Evolutionary conservation across 106 monocot genomes (phyloP).

Genomic region (Dioscorea dumetorum): DNA sequence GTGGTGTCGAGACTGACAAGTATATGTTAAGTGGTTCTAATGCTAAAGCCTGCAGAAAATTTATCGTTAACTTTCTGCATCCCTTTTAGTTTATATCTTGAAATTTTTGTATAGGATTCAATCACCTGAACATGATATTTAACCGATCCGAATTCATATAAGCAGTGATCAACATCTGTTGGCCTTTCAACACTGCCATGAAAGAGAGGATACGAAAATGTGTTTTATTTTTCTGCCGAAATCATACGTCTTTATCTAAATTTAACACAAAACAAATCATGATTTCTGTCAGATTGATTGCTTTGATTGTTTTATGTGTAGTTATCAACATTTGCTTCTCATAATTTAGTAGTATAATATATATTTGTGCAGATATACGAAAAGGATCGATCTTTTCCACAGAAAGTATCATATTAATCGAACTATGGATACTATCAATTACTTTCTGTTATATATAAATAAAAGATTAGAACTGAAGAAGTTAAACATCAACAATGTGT

Average conservation of each 20-base stretch:
- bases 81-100: not conserved
- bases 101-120: not conserved
- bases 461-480: too few species aligned
- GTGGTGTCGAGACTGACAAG: slow-evolving; percentile 57
- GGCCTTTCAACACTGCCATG: slow-evolving; percentile 32
- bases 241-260: not conserved
- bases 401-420: too few species aligned
- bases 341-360: not conserved
- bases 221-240: not conserved
- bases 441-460: too few species aligned
- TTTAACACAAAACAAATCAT: not conserved
- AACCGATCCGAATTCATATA: slow-evolving; percentile 60
- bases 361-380: not conserved
- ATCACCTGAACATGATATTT: slow-evolving; percentile 54
- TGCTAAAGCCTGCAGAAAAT: slow-evolving; percentile 36
- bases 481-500: too few species aligned
- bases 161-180: slow-evolving; percentile 40
- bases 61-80: not conserved
- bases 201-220: not conserved
- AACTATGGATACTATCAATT: too few species aligned
- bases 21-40: slow-evolving; percentile 27
- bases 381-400: too few species aligned
- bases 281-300: not conserved
- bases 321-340: not conserved
- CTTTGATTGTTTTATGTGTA: not conserved